These are phyloP conservation scores for Boletus subcaerulescens DNA, from an alignment of 768 basidiomycete species.

Conservation along the genomic window DNA sequence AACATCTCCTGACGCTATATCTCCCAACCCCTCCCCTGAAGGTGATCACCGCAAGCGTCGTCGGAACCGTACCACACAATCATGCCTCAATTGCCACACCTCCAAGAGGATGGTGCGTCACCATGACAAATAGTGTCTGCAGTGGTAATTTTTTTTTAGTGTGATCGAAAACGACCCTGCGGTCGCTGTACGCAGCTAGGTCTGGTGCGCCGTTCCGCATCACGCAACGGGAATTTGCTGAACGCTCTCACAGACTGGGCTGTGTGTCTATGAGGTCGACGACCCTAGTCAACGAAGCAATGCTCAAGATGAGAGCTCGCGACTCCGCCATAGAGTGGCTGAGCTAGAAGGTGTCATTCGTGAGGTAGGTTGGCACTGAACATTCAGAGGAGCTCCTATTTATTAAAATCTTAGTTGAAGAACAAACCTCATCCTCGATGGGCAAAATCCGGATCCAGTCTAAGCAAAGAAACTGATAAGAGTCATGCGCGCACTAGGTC, in stretches of 20 bases:
- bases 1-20: constrained; percentile 18
- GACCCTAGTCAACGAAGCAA: constrained; percentile 58
- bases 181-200: constrained; percentile 44
- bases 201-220: constrained; percentile 33
- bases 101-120: constrained; percentile 66
- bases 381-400: neutral
- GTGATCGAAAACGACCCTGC: constrained; percentile 47
- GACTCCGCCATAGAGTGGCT: constrained; percentile 70
- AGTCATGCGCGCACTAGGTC: constrained; percentile 22
- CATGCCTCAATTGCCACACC: constrained; percentile 70
- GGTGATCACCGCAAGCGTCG: constrained; percentile 59
- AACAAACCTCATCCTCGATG: constrained; percentile 72
- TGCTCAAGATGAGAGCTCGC: constrained; percentile 58
- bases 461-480: constrained; percentile 27
- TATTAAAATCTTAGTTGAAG: constrained; percentile 47
- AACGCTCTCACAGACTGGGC: constrained; percentile 52
- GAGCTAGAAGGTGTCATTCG: constrained; percentile 83
- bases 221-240: constrained; percentile 17
- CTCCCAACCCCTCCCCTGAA: constrained; percentile 36
- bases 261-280: constrained; percentile 84
- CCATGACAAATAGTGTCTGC: neutral
- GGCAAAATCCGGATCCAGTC: constrained; percentile 32
- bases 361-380: constrained; percentile 45
- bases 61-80: constrained; percentile 71
- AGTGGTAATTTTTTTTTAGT: constrained; percentile 26